phyloP scores from a whole-genome alignment of 2,329 filamentous ascomycete genomes.

The Trichoderma gracile region DNA sequence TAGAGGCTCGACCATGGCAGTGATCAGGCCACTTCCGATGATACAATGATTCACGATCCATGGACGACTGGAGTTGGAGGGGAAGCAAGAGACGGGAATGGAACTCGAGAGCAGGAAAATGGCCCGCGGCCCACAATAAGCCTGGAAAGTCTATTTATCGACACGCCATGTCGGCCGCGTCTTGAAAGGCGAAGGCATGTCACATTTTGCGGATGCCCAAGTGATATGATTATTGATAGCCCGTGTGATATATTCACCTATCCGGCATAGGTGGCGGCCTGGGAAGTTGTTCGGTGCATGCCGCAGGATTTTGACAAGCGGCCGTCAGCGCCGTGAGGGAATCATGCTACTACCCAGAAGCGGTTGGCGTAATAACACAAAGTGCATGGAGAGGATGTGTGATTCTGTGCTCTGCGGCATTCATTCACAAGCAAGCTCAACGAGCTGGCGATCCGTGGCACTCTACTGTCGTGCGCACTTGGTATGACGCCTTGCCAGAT shows the following conservation, averaged over 20 bases:
- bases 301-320: constrained; percentile 13
- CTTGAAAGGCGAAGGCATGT: constrained; percentile 10
- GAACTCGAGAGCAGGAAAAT: neutral
- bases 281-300: neutral
- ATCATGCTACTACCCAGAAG: neutral
- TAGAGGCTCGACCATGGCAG: constrained; percentile 10
- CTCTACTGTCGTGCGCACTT: neutral
- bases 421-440: too few species aligned
- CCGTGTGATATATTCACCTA: neutral
- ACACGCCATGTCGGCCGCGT: constrained; percentile 5
- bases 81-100: neutral
- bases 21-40: constrained; percentile 15
- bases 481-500: too few species aligned
- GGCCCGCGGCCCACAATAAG: constrained; percentile 16
- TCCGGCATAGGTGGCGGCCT: neutral
- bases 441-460: neutral
- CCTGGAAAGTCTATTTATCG: constrained; percentile 17
- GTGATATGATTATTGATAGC: neutral
- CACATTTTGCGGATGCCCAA: neutral
- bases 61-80: neutral
- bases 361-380: too few species aligned
- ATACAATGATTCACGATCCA: constrained; percentile 16
- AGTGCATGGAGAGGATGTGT: too few species aligned
- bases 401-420: too few species aligned
- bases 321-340: constrained; percentile 9